Conservation (phyloP, 768 basidiomycete genomes). For the Podaxis sp. region DNA sequence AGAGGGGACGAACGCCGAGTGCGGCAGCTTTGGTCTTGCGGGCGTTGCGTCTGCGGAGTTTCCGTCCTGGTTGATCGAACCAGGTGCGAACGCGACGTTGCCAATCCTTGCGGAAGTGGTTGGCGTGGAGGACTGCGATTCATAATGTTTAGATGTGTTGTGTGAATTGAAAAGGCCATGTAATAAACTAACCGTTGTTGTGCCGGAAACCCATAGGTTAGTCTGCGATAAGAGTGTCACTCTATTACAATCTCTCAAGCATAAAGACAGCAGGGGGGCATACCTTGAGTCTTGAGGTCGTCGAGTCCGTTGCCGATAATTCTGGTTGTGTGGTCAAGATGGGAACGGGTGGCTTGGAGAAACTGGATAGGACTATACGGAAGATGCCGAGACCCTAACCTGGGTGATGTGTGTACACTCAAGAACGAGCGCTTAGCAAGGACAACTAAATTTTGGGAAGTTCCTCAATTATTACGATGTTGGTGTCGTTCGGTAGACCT, state of each 20-base stretch:
- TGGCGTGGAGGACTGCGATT: constrained; percentile 73
- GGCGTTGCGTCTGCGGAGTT: constrained; percentile 90
- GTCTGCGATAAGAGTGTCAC: constrained; percentile 26
- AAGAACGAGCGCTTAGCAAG: too few species aligned
- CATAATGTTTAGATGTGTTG: constrained; percentile 12
- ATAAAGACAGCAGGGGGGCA: constrained; percentile 14
- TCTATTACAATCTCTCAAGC: constrained; percentile 2
- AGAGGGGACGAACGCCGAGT: constrained; percentile 88
- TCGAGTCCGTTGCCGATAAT: constrained; percentile 36
- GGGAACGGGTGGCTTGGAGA: constrained; percentile 33
- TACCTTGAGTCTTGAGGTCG: constrained; percentile 47
- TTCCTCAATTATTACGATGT: too few species aligned
- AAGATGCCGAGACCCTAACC: constrained; percentile 34
- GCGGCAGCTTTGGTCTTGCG: constrained; percentile 87
- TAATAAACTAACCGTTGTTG: constrained; percentile 65
- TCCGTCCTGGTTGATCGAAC: constrained; percentile 99
- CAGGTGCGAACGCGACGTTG: constrained; percentile 93
- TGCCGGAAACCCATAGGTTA: constrained; percentile 72
- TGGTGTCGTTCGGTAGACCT: too few species aligned
- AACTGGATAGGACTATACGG: constrained; percentile 37
- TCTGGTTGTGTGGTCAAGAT: constrained; percentile 20
- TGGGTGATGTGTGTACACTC: background rate
- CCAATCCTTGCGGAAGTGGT: constrained; percentile 99
- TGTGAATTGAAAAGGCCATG: background rate
- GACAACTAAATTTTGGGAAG: too few species aligned